phyloP scores from a whole-genome alignment of 495 filamentous ascomycete genomes.

The Neurospora hispaniola region DNA sequence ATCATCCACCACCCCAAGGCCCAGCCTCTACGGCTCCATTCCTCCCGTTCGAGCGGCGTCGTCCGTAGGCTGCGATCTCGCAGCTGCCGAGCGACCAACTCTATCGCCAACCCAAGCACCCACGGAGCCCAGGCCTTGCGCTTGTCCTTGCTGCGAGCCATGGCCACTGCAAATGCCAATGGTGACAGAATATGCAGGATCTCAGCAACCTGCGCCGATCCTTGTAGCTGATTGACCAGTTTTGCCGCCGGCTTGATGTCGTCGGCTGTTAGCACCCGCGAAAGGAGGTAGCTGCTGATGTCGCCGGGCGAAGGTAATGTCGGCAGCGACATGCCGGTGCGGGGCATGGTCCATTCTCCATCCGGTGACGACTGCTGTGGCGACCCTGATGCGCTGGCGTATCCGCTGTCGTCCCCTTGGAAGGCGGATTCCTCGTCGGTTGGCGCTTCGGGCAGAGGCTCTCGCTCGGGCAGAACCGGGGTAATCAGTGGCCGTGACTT shows the following conservation, averaged over 20 bases:
- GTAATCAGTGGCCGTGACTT: constrained; percentile 74
- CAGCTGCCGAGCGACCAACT: constrained; percentile 77
- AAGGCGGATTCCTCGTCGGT: constrained; percentile 31
- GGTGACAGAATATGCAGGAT: constrained; percentile 84
- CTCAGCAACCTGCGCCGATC: constrained; percentile 66
- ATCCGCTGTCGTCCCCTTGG: constrained; percentile 1
- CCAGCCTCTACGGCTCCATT: constrained; percentile 77
- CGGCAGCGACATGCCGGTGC: constrained; percentile 77
- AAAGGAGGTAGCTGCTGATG: constrained; percentile 74
- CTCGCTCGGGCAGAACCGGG: constrained; percentile 78
- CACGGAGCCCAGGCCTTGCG: constrained; percentile 73
- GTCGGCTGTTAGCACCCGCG: constrained; percentile 87
- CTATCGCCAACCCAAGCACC: constrained; percentile 77
- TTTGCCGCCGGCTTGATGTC: constrained; percentile 85
- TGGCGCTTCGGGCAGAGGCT: constrained; percentile 46
- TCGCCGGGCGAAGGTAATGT: constrained; percentile 67
- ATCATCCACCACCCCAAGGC: constrained; percentile 89
- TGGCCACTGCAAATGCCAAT: constrained; percentile 74
- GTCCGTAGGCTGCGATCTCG: constrained; percentile 63
- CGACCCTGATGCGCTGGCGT: neutral
- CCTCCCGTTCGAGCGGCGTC: constrained; percentile 79
- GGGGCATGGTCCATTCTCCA: constrained; percentile 84
- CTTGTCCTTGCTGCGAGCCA: constrained; percentile 55
- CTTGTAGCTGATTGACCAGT: constrained; percentile 67
- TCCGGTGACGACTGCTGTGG: constrained; percentile 14